These are phyloP conservation scores for Sugiyamaella paludigena DNA, from an alignment of 1,139 yeast genomes.

Conservation along the genomic window DNA sequence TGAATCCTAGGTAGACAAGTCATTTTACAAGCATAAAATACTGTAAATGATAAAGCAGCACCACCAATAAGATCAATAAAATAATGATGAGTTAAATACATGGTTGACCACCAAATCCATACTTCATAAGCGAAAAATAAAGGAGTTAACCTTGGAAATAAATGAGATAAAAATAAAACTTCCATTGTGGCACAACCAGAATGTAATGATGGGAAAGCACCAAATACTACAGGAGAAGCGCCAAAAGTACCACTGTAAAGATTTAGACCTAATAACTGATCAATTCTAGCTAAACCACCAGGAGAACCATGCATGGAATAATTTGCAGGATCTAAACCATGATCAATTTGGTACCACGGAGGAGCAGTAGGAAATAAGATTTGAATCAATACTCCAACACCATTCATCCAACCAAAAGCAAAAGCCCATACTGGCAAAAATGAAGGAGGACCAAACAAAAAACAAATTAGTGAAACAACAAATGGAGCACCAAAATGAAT, in stretches of 20 bases:
- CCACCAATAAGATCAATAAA: constrained; percentile 92
- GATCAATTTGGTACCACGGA: constrained; percentile 91
- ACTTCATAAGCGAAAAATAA: constrained; percentile 71
- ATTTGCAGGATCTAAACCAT: constrained; percentile 88
- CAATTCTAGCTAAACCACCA: constrained; percentile 93
- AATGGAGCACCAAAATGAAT: constrained; percentile 90
- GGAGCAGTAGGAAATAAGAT: constrained; percentile 92
- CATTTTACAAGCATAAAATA: constrained; percentile 71
- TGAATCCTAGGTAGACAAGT: constrained; percentile 71
- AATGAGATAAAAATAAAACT: constrained; percentile 75
- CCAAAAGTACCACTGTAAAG: constrained; percentile 82
- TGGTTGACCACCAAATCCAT: constrained; percentile 98
- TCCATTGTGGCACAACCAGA: constrained; percentile 94
- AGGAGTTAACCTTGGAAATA: constrained; percentile 68
- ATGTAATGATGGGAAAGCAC: constrained; percentile 96
- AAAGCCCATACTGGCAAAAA: constrained; percentile 82
- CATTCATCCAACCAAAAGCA: constrained; percentile 96
- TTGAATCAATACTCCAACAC: constrained; percentile 79
- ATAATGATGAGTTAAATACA: constrained; percentile 95
- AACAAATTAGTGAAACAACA: constrained; percentile 74
- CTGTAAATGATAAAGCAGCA: constrained; percentile 67
- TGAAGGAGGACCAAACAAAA: constrained; percentile 91
- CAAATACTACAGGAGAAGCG: constrained; percentile 91
- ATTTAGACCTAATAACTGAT: constrained; percentile 72
- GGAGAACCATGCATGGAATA: constrained; percentile 93